Evolutionary conservation across 192 early-diverging fungal genomes (phyloP), one percentile per base, ranked within the genome.

Genomic region (Backusella circina): DNA sequence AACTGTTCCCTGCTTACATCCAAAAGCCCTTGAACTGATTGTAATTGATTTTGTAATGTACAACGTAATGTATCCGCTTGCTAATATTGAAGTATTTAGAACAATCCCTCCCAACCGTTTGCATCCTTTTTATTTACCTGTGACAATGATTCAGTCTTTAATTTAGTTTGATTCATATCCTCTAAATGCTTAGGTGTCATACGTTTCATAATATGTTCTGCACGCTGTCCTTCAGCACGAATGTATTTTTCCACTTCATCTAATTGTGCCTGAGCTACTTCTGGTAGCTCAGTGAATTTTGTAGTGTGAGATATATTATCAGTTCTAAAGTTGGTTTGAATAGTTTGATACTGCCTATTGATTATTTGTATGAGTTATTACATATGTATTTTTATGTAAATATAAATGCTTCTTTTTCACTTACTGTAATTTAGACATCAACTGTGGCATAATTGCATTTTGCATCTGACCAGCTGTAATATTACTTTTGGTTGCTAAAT

Each of bases 181-280:
- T 80, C 66, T 8, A 57, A 38, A 44, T 74, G 75, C 21, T 76
- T 71, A 21, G 79, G 71, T 36, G 41, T 67, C 26, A 35, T 73
- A 6, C 72, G 70, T 6, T 76, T 76, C 65, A 68, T 61, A 2
- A 80, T 66, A n/a, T 80, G 76, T 51, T 80, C 79, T 32, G 71
- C 73, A 32, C 57, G 51, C 37, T 80, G 79, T 0, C 44, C 47
- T 47, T 80, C 79, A 5, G 31, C 71, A 28, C 70, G 79, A 13
- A 80, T 50, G 67, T 76, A 74, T n/a, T 68, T 71, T 44, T 80
- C 75, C 26, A 80, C 64, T 31, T 73, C 75, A 33, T 80, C 79
- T 12, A 80, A 57, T 57, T 80, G 75, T 21, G 41, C 54, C 26
- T 74, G 70, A 12, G 79, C 79, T 37, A 47, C 47, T 47, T 80